Evolutionary conservation across 1,284 basidiomycete species (phyloP).

Genomic region (Heterobasidion parviporum): DNA sequence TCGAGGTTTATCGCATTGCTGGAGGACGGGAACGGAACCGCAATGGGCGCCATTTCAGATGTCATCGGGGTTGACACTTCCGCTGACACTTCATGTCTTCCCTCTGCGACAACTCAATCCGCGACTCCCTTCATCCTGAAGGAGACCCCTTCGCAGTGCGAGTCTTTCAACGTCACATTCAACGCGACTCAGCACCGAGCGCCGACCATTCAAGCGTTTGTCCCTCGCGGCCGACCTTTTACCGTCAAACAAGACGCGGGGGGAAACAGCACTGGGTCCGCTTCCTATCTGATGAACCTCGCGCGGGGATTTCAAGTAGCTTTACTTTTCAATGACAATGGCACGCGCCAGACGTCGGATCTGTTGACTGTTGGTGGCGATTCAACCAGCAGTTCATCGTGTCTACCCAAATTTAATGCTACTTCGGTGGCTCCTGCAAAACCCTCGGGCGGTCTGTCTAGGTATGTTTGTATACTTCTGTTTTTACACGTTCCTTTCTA

Average conservation of each 20-base stretch:
- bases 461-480: slow-evolving; percentile 13
- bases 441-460: slow-evolving; percentile 8
- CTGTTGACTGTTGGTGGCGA: slow-evolving; percentile 22
- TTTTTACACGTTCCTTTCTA: not conserved
- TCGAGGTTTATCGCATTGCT: slow-evolving; percentile 49
- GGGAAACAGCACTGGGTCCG: slow-evolving; percentile 22
- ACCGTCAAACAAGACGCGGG: slow-evolving; percentile 24
- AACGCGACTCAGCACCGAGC: slow-evolving; percentile 26
- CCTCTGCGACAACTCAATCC: slow-evolving; percentile 9
- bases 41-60: slow-evolving; percentile 37
- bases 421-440: slow-evolving; percentile 10
- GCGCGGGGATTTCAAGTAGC: slow-evolving; percentile 29
- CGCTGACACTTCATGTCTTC: slow-evolving; percentile 34
- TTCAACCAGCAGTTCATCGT: slow-evolving; percentile 17
- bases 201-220: slow-evolving; percentile 36
- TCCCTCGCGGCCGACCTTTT: slow-evolving; percentile 32
- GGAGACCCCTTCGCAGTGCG: slow-evolving; percentile 37
- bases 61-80: slow-evolving; percentile 37
- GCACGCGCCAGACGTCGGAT: slow-evolving; percentile 18
- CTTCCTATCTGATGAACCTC: slow-evolving; percentile 36
- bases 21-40: slow-evolving; percentile 31
- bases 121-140: slow-evolving; percentile 18
- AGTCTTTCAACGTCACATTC: slow-evolving; percentile 38
- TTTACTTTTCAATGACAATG: slow-evolving; percentile 27
- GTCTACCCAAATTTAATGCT: slow-evolving; percentile 13